Base-by-base conservation (phyloP, 2,329 filamentous ascomycete genomes). In the Cercospora nicotianae region DNA sequence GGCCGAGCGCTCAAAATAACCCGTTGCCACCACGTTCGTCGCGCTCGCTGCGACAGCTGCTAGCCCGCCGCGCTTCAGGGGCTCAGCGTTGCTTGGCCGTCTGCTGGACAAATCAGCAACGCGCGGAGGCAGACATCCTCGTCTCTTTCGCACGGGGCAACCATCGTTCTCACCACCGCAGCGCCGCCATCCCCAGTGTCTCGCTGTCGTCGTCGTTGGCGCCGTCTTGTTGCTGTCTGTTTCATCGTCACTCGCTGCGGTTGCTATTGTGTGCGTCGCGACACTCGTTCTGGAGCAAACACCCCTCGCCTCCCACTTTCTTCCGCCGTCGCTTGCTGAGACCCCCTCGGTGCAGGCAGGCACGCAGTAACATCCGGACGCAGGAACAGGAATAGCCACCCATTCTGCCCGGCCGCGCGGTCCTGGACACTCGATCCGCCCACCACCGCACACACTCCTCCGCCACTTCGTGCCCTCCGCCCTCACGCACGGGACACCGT, bases 91-190 rank as follows among this genome's bases (percentile, higher is more conserved):
- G 33, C 59, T 61, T 45, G 59, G 59, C 59, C 31, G 26, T 20
- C 33, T 28, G 30, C 26, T 30, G 26, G 53, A 58, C 53, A 58
- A 58, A 31, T 58, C 53, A 31, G 26, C 53, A 7, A 1, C 6
- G 53, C 20, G 20, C 13, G 53, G 23, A 26, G 53, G 13, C 20
- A 28, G 26, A 28, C 48, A 53, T 53, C 48, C 48, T 23, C 48
- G 53, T 57, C 53, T 28, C 13, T 31, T 57, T 30, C 30, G 26
- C 26, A 58, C 53, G 53, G 53, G 45, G 64, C 58, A 66, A 42
- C 57, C 42, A 66, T 18, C 64, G 31, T n/a, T 42, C 48, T 48
- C 64, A 64, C 30, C 62, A 57, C 28, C 51, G 42, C 33, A 6
- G 23, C 48, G 48, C 51, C 31, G 48, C 61, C 58, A 23, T 20